phyloP scores from a whole-genome alignment of 345 rosid genomes.

The Punica granatum region DNA sequence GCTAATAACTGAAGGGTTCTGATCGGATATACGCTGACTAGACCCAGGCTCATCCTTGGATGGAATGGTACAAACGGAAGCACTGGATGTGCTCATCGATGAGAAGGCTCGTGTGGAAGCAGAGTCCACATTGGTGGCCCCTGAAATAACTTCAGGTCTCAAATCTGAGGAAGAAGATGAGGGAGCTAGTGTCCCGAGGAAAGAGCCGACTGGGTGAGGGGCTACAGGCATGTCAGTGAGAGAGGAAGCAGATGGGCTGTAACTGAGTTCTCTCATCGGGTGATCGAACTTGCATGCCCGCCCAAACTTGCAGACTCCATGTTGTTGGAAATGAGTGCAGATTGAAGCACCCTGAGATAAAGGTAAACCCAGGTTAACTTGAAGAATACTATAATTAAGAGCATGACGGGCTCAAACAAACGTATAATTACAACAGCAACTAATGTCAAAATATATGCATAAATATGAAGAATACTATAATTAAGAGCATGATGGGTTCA shows the following conservation, averaged over 20 bases:
- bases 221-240: constrained; percentile 69
- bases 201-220: constrained; percentile 68
- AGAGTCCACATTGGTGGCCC: constrained; percentile 24
- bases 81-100: constrained; percentile 8
- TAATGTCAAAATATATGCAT: background rate
- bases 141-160: constrained; percentile 51
- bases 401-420: background rate
- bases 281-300: constrained; percentile 77
- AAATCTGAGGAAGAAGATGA: constrained; percentile 66
- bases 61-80: constrained; percentile 8
- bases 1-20: constrained; percentile 5
- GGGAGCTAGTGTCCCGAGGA: constrained; percentile 58
- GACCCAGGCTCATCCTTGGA: constrained; percentile 6
- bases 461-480: background rate
- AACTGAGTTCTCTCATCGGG: constrained; percentile 54
- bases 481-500: constrained; percentile 1
- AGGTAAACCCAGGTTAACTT: background rate
- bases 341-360: constrained; percentile 49
- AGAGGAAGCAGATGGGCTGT: constrained; percentile 83
- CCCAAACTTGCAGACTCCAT: constrained; percentile 66
- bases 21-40: constrained; percentile 5
- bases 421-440: background rate
- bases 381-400: background rate
- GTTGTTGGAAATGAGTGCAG: constrained; percentile 54
- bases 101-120: constrained; percentile 9